Percentiles rank a stretch among this genome's conserved stretches.
Evolutionary conservation across 2,329 filamentous ascomycete species (phyloP).

Genomic region (Clarireedia hainanense): DNA sequence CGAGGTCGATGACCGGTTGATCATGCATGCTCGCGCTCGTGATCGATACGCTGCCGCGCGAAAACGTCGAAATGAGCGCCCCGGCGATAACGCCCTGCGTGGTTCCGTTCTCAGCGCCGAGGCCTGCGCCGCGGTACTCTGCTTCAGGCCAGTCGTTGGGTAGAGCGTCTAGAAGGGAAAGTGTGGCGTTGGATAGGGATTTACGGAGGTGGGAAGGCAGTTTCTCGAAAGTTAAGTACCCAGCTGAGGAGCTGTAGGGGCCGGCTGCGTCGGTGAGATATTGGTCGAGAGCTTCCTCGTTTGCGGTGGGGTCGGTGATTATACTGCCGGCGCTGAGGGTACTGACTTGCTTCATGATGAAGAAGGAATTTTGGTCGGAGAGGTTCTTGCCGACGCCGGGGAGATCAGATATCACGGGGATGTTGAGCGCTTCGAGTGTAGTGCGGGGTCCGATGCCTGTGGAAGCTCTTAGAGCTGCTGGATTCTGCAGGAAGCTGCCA

Average conservation of each 20-base stretch:
- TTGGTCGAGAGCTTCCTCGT: neutral
- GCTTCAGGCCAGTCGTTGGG: conserved; percentile 13
- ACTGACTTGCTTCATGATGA: conserved; percentile 7
- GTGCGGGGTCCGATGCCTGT: neutral
- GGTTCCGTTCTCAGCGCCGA: neutral
- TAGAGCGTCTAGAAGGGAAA: neutral
- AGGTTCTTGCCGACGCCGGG: conserved; percentile 44
- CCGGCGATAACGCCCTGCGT: neutral
- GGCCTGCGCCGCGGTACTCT: conserved; percentile 9
- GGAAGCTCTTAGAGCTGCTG: neutral
- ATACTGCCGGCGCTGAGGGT: conserved; percentile 1
- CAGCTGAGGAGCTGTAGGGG: neutral
- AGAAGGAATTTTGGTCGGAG: conserved; percentile 10
- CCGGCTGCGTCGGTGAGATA: neutral
- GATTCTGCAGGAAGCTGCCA: neutral
- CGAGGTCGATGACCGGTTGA: conserved; percentile 34
- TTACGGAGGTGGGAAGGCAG: conserved; percentile 2
- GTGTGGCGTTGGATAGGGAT: neutral
- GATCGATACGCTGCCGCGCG: conserved; percentile 32
- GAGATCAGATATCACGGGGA: conserved; percentile 37
- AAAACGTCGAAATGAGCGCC: conserved; percentile 31
- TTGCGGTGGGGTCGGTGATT: neutral
- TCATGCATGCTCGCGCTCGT: conserved; percentile 27
- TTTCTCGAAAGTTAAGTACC: conserved; percentile 11
- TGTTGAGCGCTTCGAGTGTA: conserved; percentile 18